Conservation (phyloP, 2,329 filamentous ascomycete species). For the Shiraia sp. region DNA sequence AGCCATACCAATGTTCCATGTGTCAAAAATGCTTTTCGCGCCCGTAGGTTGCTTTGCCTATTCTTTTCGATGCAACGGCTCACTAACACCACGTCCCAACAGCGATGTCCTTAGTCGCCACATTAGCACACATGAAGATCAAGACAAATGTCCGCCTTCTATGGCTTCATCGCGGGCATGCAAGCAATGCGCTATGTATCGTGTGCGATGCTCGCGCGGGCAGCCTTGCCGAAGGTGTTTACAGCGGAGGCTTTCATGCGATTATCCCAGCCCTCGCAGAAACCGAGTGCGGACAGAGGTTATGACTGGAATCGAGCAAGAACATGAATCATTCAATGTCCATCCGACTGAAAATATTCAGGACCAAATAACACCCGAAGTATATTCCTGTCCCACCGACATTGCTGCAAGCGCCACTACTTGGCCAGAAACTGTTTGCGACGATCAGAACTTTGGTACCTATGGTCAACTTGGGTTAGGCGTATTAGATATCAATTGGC, state of each 20-base stretch:
- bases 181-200: constrained; percentile 27
- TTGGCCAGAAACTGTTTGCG: background rate
- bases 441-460: background rate
- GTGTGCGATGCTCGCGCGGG: constrained; percentile 34
- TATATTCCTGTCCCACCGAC: too few species aligned
- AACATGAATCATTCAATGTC: too few species aligned
- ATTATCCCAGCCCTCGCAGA: constrained; percentile 18
- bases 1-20: constrained; percentile 11
- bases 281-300: background rate
- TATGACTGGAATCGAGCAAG: background rate
- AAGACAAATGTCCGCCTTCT: background rate
- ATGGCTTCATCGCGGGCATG: constrained; percentile 22
- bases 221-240: constrained; percentile 28
- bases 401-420: background rate
- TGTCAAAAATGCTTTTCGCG: constrained; percentile 14
- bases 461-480: constrained; percentile 7
- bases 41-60: constrained; percentile 1
- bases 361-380: background rate
- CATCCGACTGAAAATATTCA: too few species aligned
- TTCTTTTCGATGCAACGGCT: background rate
- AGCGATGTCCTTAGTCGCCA: constrained; percentile 8
- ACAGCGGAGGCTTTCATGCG: constrained; percentile 20
- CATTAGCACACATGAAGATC: constrained; percentile 9
- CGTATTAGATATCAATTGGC: constrained; percentile 11
- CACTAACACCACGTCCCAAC: background rate